Evolutionary conservation across 1,139 yeast species (phyloP), one percentile per base, ranked within the genome.

Genomic region (Hansenula lynferdii): DNA sequence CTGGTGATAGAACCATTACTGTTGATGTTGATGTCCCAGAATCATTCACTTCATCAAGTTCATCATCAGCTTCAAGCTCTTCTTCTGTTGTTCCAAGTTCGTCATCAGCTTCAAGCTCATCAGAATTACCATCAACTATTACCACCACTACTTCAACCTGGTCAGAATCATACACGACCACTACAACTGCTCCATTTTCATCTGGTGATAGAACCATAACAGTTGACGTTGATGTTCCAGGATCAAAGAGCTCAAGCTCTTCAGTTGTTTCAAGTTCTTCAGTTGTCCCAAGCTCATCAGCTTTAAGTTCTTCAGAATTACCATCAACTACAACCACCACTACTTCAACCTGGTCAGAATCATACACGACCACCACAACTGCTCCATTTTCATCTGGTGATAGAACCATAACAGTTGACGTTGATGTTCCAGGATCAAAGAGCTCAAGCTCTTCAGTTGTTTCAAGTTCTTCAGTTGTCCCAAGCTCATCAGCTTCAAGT

Each of bases 151-250:
- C 38, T 14, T 27, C 35, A 14, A 28, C 35, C 14, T 25, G 30
- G 27, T 28, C 27, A 11, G 29, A 38, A 6, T 8, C 36, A 0
- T 43, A 41, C 29, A 28, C 34, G 8, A 42, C 43, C 5, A 43
- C 47, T 10, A 26, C 36, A 9, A 43, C 47, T 12, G 34, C 23
- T 22, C 42, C 43, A 27, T 28, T 21, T 31, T 28, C 33, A 9
- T 34, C 40, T 11, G 43, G 43, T n/a, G 45, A 40, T 17, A 22
- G 28, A 21, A 39, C 42, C 8, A 16, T 37, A 18, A 40, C 41
- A 14, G 36, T 42, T 31, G 41, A 37, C 31, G 35, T 40, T 17
- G 34, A 37, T 28, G 34, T 41, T 31, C 42, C 45, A 22, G 38
- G 45, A 25, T 44, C 53, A 4, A 44, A 45, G 28, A 42, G 11